phyloP scores from a whole-genome alignment of 2,329 filamentous ascomycete genomes.

The Paracamarosporium sp. region DNA sequence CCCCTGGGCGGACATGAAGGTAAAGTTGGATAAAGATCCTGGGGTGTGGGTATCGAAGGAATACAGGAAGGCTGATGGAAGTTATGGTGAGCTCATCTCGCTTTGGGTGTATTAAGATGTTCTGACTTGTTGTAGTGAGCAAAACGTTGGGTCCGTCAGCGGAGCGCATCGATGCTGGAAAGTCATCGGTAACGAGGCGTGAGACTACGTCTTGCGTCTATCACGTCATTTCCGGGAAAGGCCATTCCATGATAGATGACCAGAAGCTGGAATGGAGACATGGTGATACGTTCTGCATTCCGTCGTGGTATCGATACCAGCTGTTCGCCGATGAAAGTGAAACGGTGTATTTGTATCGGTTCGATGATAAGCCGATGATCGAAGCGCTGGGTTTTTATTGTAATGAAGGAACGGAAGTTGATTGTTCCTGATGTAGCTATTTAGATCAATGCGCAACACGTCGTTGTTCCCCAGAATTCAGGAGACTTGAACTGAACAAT shows the following conservation, averaged over 20 bases:
- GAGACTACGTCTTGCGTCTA: constrained; percentile 63
- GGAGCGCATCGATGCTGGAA: constrained; percentile 50
- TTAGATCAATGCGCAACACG: neutral
- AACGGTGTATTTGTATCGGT: constrained; percentile 59
- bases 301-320: constrained; percentile 59
- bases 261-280: constrained; percentile 52
- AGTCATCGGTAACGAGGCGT: constrained; percentile 45
- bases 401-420: neutral
- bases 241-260: constrained; percentile 50
- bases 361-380: constrained; percentile 64
- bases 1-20: constrained; percentile 57
- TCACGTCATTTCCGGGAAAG: constrained; percentile 59
- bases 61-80: constrained; percentile 6
- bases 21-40: constrained; percentile 42
- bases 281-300: constrained; percentile 63
- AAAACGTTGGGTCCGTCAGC: constrained; percentile 57
- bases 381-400: constrained; percentile 60
- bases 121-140: constrained; percentile 47
- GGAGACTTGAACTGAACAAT: no score
- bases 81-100: constrained; percentile 2
- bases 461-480: neutral
- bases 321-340: constrained; percentile 49
- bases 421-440: neutral
- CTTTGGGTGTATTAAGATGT: no score
- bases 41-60: constrained; percentile 1